A percentile compares a stretch with the other conserved stretches of the same genome.
phyloP scores from a whole-genome alignment of 2,329 filamentous ascomycete species.

The Diplodia sapinea region DNA sequence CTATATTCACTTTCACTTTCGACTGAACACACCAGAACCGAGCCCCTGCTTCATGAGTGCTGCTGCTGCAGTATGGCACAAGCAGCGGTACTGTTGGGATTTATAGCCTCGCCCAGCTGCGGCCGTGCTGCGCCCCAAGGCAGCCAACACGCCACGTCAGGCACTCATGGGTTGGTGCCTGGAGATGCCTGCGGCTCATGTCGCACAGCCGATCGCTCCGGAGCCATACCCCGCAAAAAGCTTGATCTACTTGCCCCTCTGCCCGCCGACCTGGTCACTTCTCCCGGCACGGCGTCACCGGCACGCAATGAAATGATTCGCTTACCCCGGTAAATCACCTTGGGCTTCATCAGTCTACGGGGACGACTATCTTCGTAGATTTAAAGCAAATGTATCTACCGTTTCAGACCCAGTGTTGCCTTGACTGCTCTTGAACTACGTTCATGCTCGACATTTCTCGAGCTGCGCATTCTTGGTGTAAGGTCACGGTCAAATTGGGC shows the following conservation, averaged over 20 bases:
- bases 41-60: neutral
- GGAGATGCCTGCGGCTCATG: slow-evolving; percentile 12
- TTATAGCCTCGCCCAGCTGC: neutral
- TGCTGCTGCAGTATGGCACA: neutral
- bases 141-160: slow-evolving; percentile 4
- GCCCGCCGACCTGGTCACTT: neutral
- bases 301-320: neutral
- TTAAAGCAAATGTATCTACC: too few relatives aligned
- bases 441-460: too few relatives aligned
- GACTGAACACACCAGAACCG: neutral
- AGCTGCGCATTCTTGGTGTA: too few relatives aligned
- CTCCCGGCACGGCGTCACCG: neutral
- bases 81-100: neutral
- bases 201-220: slow-evolving; percentile 22
- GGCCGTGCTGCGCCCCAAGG: neutral
- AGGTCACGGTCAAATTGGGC: too few relatives aligned
- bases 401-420: too few relatives aligned
- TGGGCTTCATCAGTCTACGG: too few relatives aligned
- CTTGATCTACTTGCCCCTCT: slow-evolving; percentile 3
- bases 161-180: slow-evolving; percentile 1
- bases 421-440: too few relatives aligned
- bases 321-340: too few relatives aligned
- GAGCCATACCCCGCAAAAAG: slow-evolving; percentile 13
- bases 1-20: slow-evolving; percentile 1
- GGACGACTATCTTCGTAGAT: too few relatives aligned